Evolutionary conservation across 805 yeast species (phyloP).

Genomic region (Wickerhamiella bombiphila): DNA sequence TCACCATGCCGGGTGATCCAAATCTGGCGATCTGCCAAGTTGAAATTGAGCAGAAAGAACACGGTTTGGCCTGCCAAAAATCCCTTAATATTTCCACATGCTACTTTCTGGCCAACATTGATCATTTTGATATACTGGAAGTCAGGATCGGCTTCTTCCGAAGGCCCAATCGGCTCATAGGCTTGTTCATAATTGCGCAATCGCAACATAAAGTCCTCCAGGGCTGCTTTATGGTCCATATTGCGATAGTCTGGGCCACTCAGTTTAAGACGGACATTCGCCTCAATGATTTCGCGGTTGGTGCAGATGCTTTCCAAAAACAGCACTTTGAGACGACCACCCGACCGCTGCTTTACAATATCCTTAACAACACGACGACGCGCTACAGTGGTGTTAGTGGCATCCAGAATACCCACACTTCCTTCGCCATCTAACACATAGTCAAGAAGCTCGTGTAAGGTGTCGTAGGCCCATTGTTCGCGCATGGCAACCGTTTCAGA

Average conservation of each 20-base stretch:
- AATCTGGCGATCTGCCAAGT: conserved; percentile 74
- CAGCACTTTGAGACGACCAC: conserved; percentile 48
- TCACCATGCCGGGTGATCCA: conserved; percentile 96
- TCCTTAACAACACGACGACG: conserved; percentile 51
- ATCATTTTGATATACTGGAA: conserved; percentile 90
- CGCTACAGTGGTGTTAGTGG: conserved; percentile 69
- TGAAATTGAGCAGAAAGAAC: conserved; percentile 77
- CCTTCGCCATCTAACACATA: conserved; percentile 71
- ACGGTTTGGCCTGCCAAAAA: conserved; percentile 88
- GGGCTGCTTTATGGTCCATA: conserved; percentile 69
- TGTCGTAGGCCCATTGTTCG: conserved; percentile 94
- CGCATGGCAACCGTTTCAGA: conserved; percentile 46
- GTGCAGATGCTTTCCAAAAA: conserved; percentile 81
- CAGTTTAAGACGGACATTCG: conserved; percentile 69
- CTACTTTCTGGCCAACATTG: conserved; percentile 87
- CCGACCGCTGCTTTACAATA: conserved; percentile 25
- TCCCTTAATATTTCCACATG: conserved; percentile 76
- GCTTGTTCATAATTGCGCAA: conserved; percentile 73
- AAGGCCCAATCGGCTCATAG: conserved; percentile 78
- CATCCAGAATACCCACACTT: conserved; percentile 86
- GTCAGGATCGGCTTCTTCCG: conserved; percentile 43
- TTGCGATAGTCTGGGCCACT: conserved; percentile 85
- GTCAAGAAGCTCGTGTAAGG: conserved; percentile 68
- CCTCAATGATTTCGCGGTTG: conserved; percentile 62
- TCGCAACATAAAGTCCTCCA: conserved; percentile 70